A percentile compares a stretch with the other conserved stretches of the same genome.
phyloP scores from a whole-genome alignment of 2,329 filamentous ascomycete genomes.

The Calonectria pauciramosa region DNA sequence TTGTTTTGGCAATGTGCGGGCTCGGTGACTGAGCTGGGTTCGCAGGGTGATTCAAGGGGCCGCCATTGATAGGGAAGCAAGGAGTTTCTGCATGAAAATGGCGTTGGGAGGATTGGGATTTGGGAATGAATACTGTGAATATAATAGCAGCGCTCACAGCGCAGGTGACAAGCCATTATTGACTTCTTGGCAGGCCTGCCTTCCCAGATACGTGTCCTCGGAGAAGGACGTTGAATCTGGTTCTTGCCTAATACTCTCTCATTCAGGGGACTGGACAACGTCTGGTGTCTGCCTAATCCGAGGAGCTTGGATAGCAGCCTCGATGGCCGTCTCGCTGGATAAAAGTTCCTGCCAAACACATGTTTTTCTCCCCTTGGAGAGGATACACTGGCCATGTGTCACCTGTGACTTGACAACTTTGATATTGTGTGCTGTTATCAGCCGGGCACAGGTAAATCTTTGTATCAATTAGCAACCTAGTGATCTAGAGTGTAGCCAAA shows the following conservation, averaged over 20 bases:
- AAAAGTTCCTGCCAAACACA: not conserved
- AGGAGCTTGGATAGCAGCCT: not conserved
- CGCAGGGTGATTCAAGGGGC: too few relatives aligned
- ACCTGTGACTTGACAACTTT: not conserved
- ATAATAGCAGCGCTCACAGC: not conserved
- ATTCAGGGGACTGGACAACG: too few relatives aligned
- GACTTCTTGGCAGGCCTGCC: not conserved
- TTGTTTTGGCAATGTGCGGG: constrained; percentile 47
- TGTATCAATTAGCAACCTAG: not conserved
- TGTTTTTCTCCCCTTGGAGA: not conserved
- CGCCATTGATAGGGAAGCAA: not conserved
- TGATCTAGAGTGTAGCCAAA: not conserved
- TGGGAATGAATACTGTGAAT: not conserved
- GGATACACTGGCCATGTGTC: not conserved
- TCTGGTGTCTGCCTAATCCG: not conserved
- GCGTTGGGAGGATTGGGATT: not conserved
- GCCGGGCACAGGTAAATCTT: not conserved
- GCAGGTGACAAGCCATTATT: not conserved
- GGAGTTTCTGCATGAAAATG: not conserved
- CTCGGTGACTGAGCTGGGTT: constrained; percentile 15
- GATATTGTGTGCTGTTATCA: not conserved
- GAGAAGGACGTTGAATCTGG: not conserved
- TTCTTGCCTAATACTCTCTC: too few relatives aligned
- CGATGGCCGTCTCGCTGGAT: not conserved
- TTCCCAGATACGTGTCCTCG: not conserved